Percentiles rank a stretch among this genome's conserved stretches.
Conservation (phyloP, 306 rosid genomes). For the Pachyrhizus erosus region DNA sequence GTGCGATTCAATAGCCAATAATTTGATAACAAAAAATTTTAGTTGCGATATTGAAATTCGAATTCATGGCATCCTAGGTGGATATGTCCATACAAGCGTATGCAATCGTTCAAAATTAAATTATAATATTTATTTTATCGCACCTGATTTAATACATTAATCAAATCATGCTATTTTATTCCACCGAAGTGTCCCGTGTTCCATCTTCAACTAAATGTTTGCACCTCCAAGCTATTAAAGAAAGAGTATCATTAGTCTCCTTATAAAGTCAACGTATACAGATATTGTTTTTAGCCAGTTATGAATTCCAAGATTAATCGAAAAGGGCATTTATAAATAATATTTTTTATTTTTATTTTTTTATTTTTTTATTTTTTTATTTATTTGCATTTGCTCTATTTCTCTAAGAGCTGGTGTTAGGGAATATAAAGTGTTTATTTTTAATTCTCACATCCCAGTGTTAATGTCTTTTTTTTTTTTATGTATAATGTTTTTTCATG, state of each 20-base stretch:
- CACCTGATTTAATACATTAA: background rate
- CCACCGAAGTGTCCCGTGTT: background rate
- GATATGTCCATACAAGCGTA: too few species aligned
- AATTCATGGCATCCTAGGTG: too few species aligned
- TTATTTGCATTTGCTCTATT: background rate
- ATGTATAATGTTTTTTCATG: too few species aligned
- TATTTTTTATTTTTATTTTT: too few species aligned
- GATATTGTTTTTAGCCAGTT: background rate
- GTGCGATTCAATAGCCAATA: too few species aligned
- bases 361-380: too few species aligned
- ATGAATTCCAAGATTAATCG: background rate
- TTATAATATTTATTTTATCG: background rate
- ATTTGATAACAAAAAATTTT: too few species aligned
- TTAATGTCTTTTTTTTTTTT: background rate
- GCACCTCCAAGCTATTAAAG: background rate
- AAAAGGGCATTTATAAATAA: background rate
- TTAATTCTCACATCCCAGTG: background rate
- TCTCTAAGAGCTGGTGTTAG: background rate
- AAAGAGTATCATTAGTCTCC: background rate
- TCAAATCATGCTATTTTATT: background rate
- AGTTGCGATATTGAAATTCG: too few species aligned
- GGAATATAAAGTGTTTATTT: background rate
- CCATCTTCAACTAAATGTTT: background rate
- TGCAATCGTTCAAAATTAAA: too few species aligned
- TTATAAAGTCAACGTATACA: background rate